Evolutionary conservation across 257 asterid species (phyloP).

Genomic region (Solanum infundibuliforme): DNA sequence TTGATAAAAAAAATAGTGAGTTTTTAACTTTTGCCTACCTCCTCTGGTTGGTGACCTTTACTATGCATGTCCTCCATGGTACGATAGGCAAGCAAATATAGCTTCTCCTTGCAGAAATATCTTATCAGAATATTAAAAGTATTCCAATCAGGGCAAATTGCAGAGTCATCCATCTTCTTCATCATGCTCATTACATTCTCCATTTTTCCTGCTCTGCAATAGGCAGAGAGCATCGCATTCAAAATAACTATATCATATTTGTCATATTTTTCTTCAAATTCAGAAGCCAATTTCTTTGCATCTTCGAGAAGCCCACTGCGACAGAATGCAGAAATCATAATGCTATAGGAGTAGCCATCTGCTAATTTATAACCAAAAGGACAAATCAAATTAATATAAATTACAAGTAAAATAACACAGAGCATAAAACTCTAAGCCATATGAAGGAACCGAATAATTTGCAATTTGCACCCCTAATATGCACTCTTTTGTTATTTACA

Average conservation of each 20-base stretch:
- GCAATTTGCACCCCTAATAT: background rate
- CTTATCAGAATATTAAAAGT: conserved; percentile 74
- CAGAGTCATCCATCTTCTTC: conserved; percentile 89
- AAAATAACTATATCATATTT: conserved; percentile 86
- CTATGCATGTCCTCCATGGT: conserved; percentile 88
- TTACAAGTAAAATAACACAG: background rate
- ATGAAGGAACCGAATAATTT: background rate
- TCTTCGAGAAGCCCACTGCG: conserved; percentile 69
- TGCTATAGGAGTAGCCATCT: conserved; percentile 94
- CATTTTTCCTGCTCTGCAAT: conserved; percentile 88
- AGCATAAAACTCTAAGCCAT: background rate
- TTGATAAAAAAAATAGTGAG: background rate
- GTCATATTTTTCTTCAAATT: conserved; percentile 65
- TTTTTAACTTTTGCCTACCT: conserved; percentile 35
- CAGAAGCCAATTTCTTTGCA: conserved; percentile 75
- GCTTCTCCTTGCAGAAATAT: conserved; percentile 77
- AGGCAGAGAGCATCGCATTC: conserved; percentile 86
- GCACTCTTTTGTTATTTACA: background rate
- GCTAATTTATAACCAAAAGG: conserved; percentile 7
- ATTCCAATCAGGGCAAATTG: conserved; percentile 76
- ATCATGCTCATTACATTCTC: conserved; percentile 89
- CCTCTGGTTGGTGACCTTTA: conserved; percentile 78
- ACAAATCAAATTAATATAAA: conserved; percentile 12
- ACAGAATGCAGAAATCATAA: conserved; percentile 89
- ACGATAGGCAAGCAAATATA: conserved; percentile 72